Evolutionary conservation across 139 green algal species (phyloP), one percentile per base, ranked within the genome.

Genomic region (Picochlorum sp.): DNA sequence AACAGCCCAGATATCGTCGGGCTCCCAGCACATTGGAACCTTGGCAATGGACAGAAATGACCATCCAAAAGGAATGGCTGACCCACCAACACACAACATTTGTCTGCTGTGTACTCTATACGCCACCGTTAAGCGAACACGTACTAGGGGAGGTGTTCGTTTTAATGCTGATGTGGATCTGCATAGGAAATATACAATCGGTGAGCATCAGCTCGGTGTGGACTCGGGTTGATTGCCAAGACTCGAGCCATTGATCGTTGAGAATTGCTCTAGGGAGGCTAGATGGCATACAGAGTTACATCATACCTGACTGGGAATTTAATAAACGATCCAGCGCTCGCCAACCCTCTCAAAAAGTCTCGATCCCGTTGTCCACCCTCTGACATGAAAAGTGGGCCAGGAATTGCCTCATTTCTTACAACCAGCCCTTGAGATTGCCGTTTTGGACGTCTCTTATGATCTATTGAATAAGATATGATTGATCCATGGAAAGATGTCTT

Each of bases 31-130:
- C 85, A 95, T 94, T 8, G 89, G 89, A 30, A 94, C 84, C 64
- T 94, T 91, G 3, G 90, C 86, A 24, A 96, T 96, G 49, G 84
- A 93, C 8, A 96, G 67, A 54, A 96, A 96, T 2, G 83, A 92
- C 90, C 90, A 96, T 16, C 90, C 88, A 56, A 94, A 81, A 0
- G 86, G 86, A 44, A 90, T 86, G 20, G 84, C 76, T 14, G 78
- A 89, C 21, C 82, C 77, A 4, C 86, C 89, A 28, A 96, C 86
- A 72, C 87, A 95, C 23, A 96, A 73, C 77, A 96, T 94, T 75
- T 96, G 90, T 21, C 87, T 72, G 62, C 74, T 86, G 81, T 95
- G 90, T 37, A 90, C 86, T 7, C 89, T 71, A 75, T 89, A 95
- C 57, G 87, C 73, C 8, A 95, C 86, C 26, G 68, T 80, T 4